A percentile compares a stretch with the other conserved stretches of the same genome.
Conservation (phyloP, 176 grass and related monocot species). For the Secale cereale region DNA sequence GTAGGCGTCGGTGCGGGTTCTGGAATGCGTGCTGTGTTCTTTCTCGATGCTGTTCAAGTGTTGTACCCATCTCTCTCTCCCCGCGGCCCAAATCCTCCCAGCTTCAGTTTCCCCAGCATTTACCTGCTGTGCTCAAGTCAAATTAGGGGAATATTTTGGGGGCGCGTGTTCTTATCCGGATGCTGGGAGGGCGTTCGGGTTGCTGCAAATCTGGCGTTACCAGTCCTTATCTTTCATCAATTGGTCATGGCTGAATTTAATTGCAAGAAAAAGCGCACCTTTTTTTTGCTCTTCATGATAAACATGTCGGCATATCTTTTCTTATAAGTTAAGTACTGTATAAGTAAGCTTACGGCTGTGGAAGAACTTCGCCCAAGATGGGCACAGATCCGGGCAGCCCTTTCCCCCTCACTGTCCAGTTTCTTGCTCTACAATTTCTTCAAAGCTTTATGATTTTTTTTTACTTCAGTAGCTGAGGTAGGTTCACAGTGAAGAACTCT, state of each 20-base stretch:
- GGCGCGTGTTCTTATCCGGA: neutral
- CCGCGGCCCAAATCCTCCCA: neutral
- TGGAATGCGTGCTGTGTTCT: slow-evolving; percentile 3
- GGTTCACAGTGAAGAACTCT: neutral
- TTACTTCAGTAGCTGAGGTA: neutral
- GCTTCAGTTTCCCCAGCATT: neutral
- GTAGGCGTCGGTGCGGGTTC: neutral
- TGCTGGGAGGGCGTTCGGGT: neutral
- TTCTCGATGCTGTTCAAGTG: neutral
- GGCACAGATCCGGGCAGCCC: slow-evolving; percentile 2
- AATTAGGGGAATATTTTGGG: neutral
- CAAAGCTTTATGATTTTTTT: neutral
- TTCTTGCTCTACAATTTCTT: neutral
- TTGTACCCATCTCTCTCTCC: neutral
- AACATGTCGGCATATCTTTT: neutral
- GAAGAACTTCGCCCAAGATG: neutral
- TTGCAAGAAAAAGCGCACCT: neutral
- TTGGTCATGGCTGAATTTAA: neutral
- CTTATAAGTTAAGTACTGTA: neutral
- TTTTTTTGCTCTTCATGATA: neutral
- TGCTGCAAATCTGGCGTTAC: neutral
- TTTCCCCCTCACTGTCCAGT: neutral
- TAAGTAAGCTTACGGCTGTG: neutral
- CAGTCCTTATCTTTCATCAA: neutral
- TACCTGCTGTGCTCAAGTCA: too few species aligned